Conservation (phyloP, 805 yeast species). For the Zygosaccharomyces siamensis region DNA sequence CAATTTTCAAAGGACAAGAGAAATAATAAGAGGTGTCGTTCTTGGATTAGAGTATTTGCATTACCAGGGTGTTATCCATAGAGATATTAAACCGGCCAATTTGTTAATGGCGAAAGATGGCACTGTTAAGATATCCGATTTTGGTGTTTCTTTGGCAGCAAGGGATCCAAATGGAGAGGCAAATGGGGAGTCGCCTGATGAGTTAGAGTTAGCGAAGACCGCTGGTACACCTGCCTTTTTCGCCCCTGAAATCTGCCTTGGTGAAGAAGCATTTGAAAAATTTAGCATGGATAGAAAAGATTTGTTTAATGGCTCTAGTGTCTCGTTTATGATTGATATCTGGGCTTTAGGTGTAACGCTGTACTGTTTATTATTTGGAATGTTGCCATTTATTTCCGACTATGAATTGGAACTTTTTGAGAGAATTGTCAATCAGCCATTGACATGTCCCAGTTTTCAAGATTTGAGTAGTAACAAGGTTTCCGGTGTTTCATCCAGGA, state of each 20-base stretch:
- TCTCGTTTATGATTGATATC: slow-evolving; percentile 84
- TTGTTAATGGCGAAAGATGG: slow-evolving; percentile 64
- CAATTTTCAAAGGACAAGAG: slow-evolving; percentile 60
- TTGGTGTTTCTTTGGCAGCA: slow-evolving; percentile 83
- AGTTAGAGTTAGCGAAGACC: slow-evolving; percentile 84
- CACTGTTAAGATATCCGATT: slow-evolving; percentile 88
- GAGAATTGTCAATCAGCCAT: slow-evolving; percentile 60
- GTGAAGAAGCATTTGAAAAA: slow-evolving; percentile 33
- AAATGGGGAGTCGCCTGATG: slow-evolving; percentile 37
- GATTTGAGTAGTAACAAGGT: slow-evolving; percentile 25
- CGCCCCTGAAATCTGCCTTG: slow-evolving; percentile 86
- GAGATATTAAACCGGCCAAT: slow-evolving; percentile 96
- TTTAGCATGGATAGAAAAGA: slow-evolving; percentile 24
- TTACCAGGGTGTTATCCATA: slow-evolving; percentile 82
- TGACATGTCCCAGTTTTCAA: slow-evolving; percentile 50
- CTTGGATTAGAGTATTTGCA: slow-evolving; percentile 88
- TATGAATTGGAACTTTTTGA: slow-evolving; percentile 66
- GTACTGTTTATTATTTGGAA: slow-evolving; percentile 82
- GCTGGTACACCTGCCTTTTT: slow-evolving; percentile 98
- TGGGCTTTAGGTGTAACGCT: slow-evolving; percentile 96
- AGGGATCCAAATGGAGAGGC: slow-evolving; percentile 23
- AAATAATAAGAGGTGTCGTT: slow-evolving; percentile 75
- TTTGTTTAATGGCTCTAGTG: slow-evolving; percentile 41
- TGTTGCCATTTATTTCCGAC: slow-evolving; percentile 82
- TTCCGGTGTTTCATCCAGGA: slow-evolving; percentile 34